Base-by-base conservation (phyloP, 2,329 filamentous ascomycete genomes). In the Ascosphaera aggregata region DNA sequence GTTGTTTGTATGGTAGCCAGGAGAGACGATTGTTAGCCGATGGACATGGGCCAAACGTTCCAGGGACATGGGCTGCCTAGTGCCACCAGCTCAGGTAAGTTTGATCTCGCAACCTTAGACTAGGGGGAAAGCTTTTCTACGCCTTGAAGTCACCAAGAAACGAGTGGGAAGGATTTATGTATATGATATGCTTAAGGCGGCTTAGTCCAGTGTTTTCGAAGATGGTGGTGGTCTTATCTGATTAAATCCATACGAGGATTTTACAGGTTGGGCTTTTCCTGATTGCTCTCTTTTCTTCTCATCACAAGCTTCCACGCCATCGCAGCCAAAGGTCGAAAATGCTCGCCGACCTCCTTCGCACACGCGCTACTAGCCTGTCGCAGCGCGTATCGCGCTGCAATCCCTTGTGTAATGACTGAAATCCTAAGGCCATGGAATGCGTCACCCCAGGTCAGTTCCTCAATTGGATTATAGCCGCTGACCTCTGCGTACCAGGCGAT, bases 361-460 rank as follows among this genome's bases (percentile, higher is more conserved):
- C 78, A 71, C 42, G 72, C 78, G 55, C 82, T 93, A 58, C 84
- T 93, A 30, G 89, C 89, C 65, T 95, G 86, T 37, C 86, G 64
- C 37, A 69, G 61, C 18, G 89, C 89, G 55, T 79, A 79, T 45
- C 89, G 64, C 38, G 89, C 89, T 37, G 85, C 85, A 54, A 98
- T 95, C 2, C 89, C 89, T 62, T 98, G 89, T 75, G 64, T 71
- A 51, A 76, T 75, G 32, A 76, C 63, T 18, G 65, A 63, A 24
- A 61, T 64, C 37, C 72, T 60, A 50, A 73, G 73, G 18, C 66
- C 61, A 38, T 65, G 65, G 53, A 77, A 77, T 1, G 71, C 69
- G 49, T 72, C 66, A 3, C 71, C 71, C 73, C 73, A 78, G 4
- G 62, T 64, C 40, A 76, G 59, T 18, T 60, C 60, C 16, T 63